Percentiles rank a stretch among this genome's conserved stretches.
Conservation (phyloP, 2,329 filamentous ascomycete species). For the Aspergillus pseudoterreus region DNA sequence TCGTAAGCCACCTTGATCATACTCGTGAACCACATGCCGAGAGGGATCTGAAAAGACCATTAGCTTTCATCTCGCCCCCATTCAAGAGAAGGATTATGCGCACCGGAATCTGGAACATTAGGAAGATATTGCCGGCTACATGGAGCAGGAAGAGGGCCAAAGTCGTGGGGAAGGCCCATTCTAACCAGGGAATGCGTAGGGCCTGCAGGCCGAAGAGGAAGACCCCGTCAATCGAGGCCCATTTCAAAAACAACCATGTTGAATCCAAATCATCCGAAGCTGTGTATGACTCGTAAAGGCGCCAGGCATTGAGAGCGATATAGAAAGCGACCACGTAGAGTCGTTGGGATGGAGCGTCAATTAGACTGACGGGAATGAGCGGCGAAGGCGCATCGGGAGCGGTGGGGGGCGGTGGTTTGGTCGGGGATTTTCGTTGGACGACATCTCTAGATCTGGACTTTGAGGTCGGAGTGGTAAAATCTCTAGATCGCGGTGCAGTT, state of each 20-base stretch:
- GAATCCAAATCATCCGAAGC: slow-evolving; percentile 80
- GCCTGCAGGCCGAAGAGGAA: slow-evolving; percentile 85
- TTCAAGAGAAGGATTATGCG: slow-evolving; percentile 25
- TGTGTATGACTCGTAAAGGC: slow-evolving; percentile 79
- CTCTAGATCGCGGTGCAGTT: slow-evolving; percentile 39
- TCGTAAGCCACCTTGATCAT: slow-evolving; percentile 83
- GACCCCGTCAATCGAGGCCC: slow-evolving; percentile 78
- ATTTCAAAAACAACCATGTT: slow-evolving; percentile 90
- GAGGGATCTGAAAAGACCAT: slow-evolving; percentile 56
- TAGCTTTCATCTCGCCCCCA: neutral
- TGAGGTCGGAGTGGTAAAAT: slow-evolving; percentile 26
- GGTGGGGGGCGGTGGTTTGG: slow-evolving; percentile 18
- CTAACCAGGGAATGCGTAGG: slow-evolving; percentile 91
- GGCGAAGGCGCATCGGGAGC: slow-evolving; percentile 45
- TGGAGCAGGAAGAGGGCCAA: slow-evolving; percentile 69
- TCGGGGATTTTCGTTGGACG: slow-evolving; percentile 19
- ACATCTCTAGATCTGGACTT: slow-evolving; percentile 22
- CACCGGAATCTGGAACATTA: slow-evolving; percentile 89
- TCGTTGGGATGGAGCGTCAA: slow-evolving; percentile 88
- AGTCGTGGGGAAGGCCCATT: slow-evolving; percentile 75
- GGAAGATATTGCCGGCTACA: slow-evolving; percentile 70
- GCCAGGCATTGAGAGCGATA: slow-evolving; percentile 70
- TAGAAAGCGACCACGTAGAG: slow-evolving; percentile 84
- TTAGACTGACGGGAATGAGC: slow-evolving; percentile 72
- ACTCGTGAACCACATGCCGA: slow-evolving; percentile 68